phyloP scores from a whole-genome alignment of 768 basidiomycete species.

The Vararia minispora region DNA sequence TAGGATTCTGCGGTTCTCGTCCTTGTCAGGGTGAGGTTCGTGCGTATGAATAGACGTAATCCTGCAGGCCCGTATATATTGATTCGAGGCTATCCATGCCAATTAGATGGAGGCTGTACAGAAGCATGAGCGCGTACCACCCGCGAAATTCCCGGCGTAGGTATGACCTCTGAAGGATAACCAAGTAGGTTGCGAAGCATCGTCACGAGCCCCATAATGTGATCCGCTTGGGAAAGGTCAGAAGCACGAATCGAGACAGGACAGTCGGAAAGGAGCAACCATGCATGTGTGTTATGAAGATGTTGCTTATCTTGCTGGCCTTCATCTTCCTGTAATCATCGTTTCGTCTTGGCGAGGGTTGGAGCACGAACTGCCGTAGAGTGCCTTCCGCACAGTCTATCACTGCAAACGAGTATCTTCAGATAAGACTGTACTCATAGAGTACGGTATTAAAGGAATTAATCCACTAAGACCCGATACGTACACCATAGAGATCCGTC shows the following conservation, averaged over 20 bases:
- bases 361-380: slow-evolving; percentile 49
- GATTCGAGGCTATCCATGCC: slow-evolving; percentile 28
- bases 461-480: no score
- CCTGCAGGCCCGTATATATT: slow-evolving; percentile 78
- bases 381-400: slow-evolving; percentile 82
- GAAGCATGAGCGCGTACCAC: slow-evolving; percentile 2
- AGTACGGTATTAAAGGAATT: slow-evolving; percentile 3
- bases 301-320: slow-evolving; percentile 41
- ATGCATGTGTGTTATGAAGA: slow-evolving; percentile 85
- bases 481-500: slow-evolving; percentile 60
- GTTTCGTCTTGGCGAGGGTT: slow-evolving; percentile 27
- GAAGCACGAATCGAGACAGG: not conserved
- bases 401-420: slow-evolving; percentile 31
- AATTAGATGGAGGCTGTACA: slow-evolving; percentile 15
- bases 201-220: slow-evolving; percentile 64
- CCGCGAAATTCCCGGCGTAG: slow-evolving; percentile 13
- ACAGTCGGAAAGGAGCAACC: slow-evolving; percentile 26
- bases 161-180: slow-evolving; percentile 34
- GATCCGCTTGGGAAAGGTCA: slow-evolving; percentile 40
- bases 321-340: slow-evolving; percentile 23
- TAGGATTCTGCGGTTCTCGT: slow-evolving; percentile 51
- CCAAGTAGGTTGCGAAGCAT: slow-evolving; percentile 48
- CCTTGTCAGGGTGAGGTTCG: slow-evolving; percentile 56
- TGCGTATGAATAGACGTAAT: slow-evolving; percentile 63
- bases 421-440: not conserved